These are phyloP conservation scores for Syncephalis plumigaleata DNA, from an alignment of 371 early-diverging fungal genomes.

Conservation along the genomic window DNA sequence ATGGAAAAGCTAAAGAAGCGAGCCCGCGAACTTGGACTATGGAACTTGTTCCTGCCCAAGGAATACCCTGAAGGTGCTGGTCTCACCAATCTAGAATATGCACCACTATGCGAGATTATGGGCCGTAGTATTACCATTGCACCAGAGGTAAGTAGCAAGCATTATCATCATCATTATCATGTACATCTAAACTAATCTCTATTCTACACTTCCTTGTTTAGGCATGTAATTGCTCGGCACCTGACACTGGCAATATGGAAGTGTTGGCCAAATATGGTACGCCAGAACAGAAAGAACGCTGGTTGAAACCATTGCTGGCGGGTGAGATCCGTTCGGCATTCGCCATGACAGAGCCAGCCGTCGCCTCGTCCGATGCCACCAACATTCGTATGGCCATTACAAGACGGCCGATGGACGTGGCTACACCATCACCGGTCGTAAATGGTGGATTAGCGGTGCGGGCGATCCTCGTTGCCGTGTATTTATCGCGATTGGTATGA, in stretches of 20 bases:
- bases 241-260: conserved; percentile 98
- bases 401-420: conserved; percentile 30
- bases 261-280: conserved; percentile 91
- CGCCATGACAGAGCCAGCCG: conserved; percentile 91
- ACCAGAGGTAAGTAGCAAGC: conserved; percentile 52
- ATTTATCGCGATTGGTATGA: conserved; percentile 78
- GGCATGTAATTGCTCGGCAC: conserved; percentile 86
- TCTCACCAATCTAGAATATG: conserved; percentile 87
- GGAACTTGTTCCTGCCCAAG: conserved; percentile 84
- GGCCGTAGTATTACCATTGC: conserved; percentile 63
- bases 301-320: conserved; percentile 70
- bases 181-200: not conserved
- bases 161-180: not conserved
- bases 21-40: conserved; percentile 76
- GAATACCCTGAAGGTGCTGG: conserved; percentile 68
- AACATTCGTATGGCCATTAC: conserved; percentile 76
- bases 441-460: conserved; percentile 95
- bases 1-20: conserved; percentile 77
- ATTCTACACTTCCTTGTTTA: too few species aligned
- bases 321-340: conserved; percentile 91
- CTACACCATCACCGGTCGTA: conserved; percentile 80
- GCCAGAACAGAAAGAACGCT: conserved; percentile 62
- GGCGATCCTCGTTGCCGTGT: conserved; percentile 85
- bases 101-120: conserved; percentile 73
- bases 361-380: conserved; percentile 92